Evolutionary conservation across 495 filamentous ascomycete species (phyloP).

Genomic region (Penicillium argentinense): DNA sequence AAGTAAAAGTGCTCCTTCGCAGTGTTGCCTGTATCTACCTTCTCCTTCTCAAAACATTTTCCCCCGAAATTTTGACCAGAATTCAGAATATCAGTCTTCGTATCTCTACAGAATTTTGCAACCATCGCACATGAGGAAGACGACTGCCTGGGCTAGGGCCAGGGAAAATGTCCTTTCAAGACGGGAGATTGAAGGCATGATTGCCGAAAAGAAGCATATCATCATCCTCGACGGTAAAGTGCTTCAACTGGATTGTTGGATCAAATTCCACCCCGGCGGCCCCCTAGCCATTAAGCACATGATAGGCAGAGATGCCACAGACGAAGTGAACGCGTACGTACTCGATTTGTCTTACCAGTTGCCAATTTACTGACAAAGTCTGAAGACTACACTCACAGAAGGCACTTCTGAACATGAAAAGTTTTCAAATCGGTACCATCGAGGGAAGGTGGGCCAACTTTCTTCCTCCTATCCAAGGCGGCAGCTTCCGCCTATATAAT

Average conservation of each 20-base stretch:
- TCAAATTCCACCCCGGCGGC: slow-evolving; percentile 81
- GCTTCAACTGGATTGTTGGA: slow-evolving; percentile 76
- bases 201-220: slow-evolving; percentile 69
- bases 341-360: not conserved
- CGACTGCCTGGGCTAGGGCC: slow-evolving; percentile 2
- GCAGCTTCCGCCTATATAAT: slow-evolving; percentile 48
- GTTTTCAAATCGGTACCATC: slow-evolving; percentile 73
- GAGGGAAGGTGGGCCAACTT: slow-evolving; percentile 80
- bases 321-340: slow-evolving; percentile 67
- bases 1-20: slow-evolving; percentile 4
- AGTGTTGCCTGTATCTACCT: too few relatives aligned
- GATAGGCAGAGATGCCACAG: slow-evolving; percentile 84
- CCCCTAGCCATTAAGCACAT: slow-evolving; percentile 82
- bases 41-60: not conserved
- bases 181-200: slow-evolving; percentile 71
- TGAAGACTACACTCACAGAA: slow-evolving; percentile 66
- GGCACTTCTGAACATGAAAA: slow-evolving; percentile 64
- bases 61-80: not conserved
- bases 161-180: slow-evolving; percentile 58
- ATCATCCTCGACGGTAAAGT: slow-evolving; percentile 76
- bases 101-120: not conserved
- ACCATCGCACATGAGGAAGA: slow-evolving; percentile 4
- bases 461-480: slow-evolving; percentile 80
- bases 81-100: not conserved
- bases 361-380: not conserved